Evolutionary conservation across 129 eudicot genomes (phyloP), one percentile per base, ranked within the genome.

Genomic region (Pittosporum tobira): DNA sequence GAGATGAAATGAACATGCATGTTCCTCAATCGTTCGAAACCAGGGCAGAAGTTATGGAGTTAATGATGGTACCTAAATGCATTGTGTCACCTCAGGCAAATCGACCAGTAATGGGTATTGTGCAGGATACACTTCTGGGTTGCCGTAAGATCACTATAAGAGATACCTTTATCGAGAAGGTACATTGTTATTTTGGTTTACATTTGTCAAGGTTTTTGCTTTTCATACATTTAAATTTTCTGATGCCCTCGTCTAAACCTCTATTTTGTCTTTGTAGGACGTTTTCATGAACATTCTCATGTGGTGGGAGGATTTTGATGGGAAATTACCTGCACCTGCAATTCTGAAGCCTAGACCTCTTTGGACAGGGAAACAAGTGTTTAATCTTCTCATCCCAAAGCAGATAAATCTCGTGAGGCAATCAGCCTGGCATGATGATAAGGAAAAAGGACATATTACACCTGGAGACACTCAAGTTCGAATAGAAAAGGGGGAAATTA

Each of bases 301-400:
- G 98, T 91, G 98, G 98, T 91, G 98, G 98, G 98, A 91, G 59
- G 98, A 91, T 81, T 91, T 91, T 76, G 98, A 91, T 81, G 98
- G 95, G 43, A 91, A 91, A 76, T 77, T 91, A 59, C 98, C 98
- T 22, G 87, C 88, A 50, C 98, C 98, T 5, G 79, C 95, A 27
- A 86, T 91, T 70, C 61, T 91, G 70, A 91, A 91, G 79, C 98
- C 98, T 43, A 83, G 94, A 71, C 98, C 98, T 43, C 76, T 91
- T 27, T 91, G 98, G 98, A 91, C 98, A 11, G 98, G 98, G 61
- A 91, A 91, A 48, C 98, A 91, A 64, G 95, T 91, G 45, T 91
- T 91, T 65, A 91, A 91, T 68, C 83, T 91, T 28, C 86, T 91
- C 20, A 91, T 91, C 44, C 98, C 98, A 64, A 91, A 80, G 71